Conservation (phyloP, 345 rosid species). For the Triadica sebifera region DNA sequence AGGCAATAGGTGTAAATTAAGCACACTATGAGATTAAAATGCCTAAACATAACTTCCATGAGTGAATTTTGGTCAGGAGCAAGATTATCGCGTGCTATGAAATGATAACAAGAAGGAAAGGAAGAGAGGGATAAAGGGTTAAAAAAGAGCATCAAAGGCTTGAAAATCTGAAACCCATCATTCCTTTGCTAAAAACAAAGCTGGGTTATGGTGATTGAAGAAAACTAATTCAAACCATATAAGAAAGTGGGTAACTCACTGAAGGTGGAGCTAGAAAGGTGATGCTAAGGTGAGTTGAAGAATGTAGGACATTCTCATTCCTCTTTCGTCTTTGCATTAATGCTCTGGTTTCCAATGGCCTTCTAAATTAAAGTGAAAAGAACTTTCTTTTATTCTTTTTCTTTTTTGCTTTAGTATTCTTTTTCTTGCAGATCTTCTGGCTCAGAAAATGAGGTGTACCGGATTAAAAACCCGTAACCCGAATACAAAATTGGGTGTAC, state of each 20-base stretch:
- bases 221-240: neutral
- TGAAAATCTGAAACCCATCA: neutral
- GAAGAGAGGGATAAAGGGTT: neutral
- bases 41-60: neutral
- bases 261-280: neutral
- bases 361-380: neutral
- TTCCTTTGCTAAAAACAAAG: neutral
- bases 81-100: neutral
- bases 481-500: too few relatives aligned
- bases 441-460: neutral
- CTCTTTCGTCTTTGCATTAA: neutral
- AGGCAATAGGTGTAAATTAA: too few relatives aligned
- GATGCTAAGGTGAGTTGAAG: neutral
- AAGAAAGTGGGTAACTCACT: neutral
- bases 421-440: neutral
- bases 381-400: neutral
- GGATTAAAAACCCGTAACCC: neutral
- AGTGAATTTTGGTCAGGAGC: neutral
- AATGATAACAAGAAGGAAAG: neutral
- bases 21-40: neutral
- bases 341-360: neutral
- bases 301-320: conserved; percentile 1
- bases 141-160: neutral
- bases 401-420: neutral
- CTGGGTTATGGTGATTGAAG: neutral